Base-by-base conservation (phyloP, 257 asterid genomes). In the Plantago major region DNA sequence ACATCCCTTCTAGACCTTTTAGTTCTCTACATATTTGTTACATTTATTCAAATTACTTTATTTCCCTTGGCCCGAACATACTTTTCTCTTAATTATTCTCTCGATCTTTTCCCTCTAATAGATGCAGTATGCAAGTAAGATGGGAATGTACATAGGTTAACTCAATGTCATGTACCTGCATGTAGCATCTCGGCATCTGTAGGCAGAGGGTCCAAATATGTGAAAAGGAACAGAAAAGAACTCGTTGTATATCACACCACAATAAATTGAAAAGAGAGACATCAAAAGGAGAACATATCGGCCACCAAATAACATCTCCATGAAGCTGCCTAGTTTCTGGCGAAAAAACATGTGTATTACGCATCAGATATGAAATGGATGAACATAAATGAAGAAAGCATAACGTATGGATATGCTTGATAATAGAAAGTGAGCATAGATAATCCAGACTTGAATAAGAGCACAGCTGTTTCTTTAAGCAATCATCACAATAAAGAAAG, bases 291-390 rank as follows among this genome's bases (percentile, higher is more conserved):
- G 92, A 49, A 93, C 76, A 69, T 93, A 90, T 64, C 96, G 95
- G 63, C 99, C 99, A 58, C 96, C 99, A 72, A 80, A 89, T 43
- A 90, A 87, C 97, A 93, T 93, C 90, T 89, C 99, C 99, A 93
- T 93, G 81, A 93, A 87, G 91, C 97, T 93, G 58, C 92, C 99
- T 63, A 93, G 88, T 93, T 89, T 89, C 97, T 93, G 96, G 60
- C 63, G 70, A 65, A 74, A 30, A 72, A 74, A 68, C 63, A 60
- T 9, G n/a, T 16, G 26, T 52, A 56, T 55, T 63, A 45, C 26
- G 46, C 17, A 65, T 60, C 45, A 55, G 50, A 69, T 45, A 33
- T 17, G 9, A 64, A n/a, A 46, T 19, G 49, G 38, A 30, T 57
- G 12, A 71, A 62, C 10, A 46, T 30, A 47, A 64, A 16, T n/a